Evolutionary conservation across 768 basidiomycete species (phyloP).

Genomic region (Termitomyces sp.): DNA sequence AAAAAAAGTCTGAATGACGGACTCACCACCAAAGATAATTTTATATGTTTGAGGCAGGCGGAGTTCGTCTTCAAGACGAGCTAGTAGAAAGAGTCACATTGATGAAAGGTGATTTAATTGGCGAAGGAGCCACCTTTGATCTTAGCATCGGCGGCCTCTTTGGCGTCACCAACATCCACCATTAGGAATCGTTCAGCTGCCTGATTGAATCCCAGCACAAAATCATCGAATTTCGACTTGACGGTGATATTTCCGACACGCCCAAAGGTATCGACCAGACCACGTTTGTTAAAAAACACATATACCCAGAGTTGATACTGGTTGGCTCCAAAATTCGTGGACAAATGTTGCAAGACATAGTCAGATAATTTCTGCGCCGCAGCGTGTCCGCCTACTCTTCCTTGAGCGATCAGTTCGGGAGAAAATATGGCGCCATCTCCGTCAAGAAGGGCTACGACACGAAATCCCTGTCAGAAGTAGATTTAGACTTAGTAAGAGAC

Average conservation of each 20-base stretch:
- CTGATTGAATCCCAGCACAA: slow-evolving; percentile 65
- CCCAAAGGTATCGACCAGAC: slow-evolving; percentile 46
- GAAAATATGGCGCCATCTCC: slow-evolving; percentile 63
- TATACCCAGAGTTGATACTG: slow-evolving; percentile 56
- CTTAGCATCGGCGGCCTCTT: slow-evolving; percentile 74
- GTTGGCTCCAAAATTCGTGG: slow-evolving; percentile 25
- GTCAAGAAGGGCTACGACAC: slow-evolving; percentile 51
- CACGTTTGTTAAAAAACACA: slow-evolving; percentile 59
- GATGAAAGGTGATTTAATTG: neutral
- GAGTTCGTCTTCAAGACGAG: slow-evolving; percentile 55
- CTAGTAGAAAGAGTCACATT: slow-evolving; percentile 16
- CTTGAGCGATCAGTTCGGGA: slow-evolving; percentile 43
- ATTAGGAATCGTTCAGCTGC: slow-evolving; percentile 61
- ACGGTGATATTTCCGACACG: slow-evolving; percentile 30
- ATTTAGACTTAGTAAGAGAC: neutral
- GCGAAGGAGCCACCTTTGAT: slow-evolving; percentile 48
- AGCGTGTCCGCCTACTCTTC: slow-evolving; percentile 49
- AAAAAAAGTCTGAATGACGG: neutral
- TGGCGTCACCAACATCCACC: slow-evolving; percentile 63
- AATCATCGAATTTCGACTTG: slow-evolving; percentile 50
- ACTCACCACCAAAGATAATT: slow-evolving; percentile 61
- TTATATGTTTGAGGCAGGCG: slow-evolving; percentile 58
- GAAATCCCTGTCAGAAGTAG: slow-evolving; percentile 29
- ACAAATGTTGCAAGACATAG: slow-evolving; percentile 30
- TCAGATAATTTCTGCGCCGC: slow-evolving; percentile 47